Evolutionary conservation across 306 rosid species (phyloP).

Genomic region (Urtica urens): DNA sequence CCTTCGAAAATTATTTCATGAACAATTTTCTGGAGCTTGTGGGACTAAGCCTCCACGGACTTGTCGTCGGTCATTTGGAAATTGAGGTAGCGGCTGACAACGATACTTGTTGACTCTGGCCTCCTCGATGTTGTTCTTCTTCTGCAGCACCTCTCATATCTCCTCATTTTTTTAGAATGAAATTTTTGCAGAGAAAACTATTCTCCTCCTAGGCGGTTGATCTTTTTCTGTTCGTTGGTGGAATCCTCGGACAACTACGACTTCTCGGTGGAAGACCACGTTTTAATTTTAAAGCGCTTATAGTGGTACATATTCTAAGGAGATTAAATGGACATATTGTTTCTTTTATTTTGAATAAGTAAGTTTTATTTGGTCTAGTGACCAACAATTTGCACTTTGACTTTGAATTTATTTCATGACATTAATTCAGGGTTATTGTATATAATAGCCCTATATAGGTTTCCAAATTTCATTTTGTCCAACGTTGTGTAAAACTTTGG

Average conservation of each 20-base stretch:
- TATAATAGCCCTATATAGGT: no score
- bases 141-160: not conserved
- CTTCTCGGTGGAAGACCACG: not conserved
- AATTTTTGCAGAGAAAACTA: not conserved
- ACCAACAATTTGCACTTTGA: no score
- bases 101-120: not conserved
- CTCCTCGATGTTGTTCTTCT: not conserved
- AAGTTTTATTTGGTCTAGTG: no score
- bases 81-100: not conserved
- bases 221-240: not conserved
- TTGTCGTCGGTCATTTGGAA: not conserved
- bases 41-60: not conserved
- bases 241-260: not conserved
- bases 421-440: no score
- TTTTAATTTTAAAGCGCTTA: no score
- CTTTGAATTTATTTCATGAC: no score
- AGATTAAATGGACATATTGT: no score
- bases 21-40: not conserved
- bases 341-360: no score
- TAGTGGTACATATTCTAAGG: no score
- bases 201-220: not conserved
- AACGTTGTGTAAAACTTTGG: no score
- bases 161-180: not conserved
- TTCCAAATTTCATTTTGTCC: no score
- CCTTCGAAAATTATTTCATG: not conserved